These are phyloP conservation scores for Pleurotus eryngii DNA, from an alignment of 768 basidiomycete species.

Conservation along the genomic window DNA sequence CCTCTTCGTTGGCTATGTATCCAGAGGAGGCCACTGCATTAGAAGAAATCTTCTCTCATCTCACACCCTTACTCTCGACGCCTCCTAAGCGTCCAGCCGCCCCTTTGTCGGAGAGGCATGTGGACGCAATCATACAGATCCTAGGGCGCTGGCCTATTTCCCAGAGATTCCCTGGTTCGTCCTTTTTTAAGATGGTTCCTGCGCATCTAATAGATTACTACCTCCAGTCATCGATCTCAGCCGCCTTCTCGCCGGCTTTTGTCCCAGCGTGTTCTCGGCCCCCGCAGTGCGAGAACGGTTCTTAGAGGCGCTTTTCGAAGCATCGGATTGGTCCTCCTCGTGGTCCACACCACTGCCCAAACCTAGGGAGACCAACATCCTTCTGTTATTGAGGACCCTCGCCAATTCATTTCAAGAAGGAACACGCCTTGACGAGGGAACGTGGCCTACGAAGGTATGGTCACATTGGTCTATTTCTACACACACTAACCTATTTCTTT, in stretches of 20 bases:
- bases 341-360: conserved; percentile 61
- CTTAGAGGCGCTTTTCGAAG: conserved; percentile 60
- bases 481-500: neutral
- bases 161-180: conserved; percentile 67
- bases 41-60: conserved; percentile 61
- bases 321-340: conserved; percentile 60
- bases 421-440: conserved; percentile 34
- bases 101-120: conserved; percentile 42
- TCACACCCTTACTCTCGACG: conserved; percentile 45
- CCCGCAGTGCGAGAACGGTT: conserved; percentile 46
- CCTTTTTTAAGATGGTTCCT: neutral
- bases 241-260: conserved; percentile 69
- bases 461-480: conserved; percentile 1
- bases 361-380: conserved; percentile 77
- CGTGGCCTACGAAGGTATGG: conserved; percentile 52
- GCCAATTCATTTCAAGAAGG: conserved; percentile 76
- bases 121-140: conserved; percentile 60
- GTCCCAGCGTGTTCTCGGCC: conserved; percentile 46
- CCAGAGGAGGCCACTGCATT: conserved; percentile 56
- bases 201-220: conserved; percentile 1
- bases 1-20: conserved; percentile 66
- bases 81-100: conserved; percentile 27
- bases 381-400: conserved; percentile 75
- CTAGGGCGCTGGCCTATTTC: conserved; percentile 73
- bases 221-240: conserved; percentile 78